Conservation (phyloP, 2,329 filamentous ascomycete genomes). For the Saccharata proteae region DNA sequence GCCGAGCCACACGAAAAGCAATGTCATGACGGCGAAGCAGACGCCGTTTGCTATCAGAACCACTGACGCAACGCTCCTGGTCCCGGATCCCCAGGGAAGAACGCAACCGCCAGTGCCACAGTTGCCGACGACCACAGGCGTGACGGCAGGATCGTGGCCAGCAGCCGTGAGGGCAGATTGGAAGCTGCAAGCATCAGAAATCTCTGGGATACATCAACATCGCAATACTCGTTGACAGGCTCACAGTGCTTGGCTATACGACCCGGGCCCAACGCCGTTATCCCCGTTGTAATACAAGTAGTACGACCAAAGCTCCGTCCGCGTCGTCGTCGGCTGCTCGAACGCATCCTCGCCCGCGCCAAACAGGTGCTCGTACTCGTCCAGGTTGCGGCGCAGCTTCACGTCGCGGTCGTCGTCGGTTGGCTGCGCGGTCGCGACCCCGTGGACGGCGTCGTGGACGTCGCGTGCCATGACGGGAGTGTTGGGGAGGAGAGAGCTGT, state of each 20-base stretch:
- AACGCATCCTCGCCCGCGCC: conserved; percentile 28
- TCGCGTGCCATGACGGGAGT: not conserved
- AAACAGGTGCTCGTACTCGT: conserved; percentile 7
- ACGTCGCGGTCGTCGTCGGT: conserved; percentile 2
- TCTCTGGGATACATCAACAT: not conserved
- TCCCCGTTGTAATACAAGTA: conserved; percentile 55
- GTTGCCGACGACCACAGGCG: conserved; percentile 43
- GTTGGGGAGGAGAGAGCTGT: conserved; percentile 1
- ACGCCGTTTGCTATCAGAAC: conserved; percentile 55
- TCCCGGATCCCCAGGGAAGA: conserved; percentile 10
- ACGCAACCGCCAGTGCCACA: conserved; percentile 12
- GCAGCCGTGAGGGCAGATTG: conserved; percentile 28
- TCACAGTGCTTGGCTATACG: conserved; percentile 7
- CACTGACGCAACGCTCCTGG: conserved; percentile 51
- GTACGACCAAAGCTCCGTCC: conserved; percentile 45
- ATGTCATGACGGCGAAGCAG: conserved; percentile 54
- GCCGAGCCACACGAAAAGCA: conserved; percentile 42
- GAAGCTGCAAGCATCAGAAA: conserved; percentile 1
- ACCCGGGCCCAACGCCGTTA: conserved; percentile 37
- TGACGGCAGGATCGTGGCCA: conserved; percentile 39
- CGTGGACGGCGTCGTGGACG: not conserved
- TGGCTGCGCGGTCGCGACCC: not conserved
- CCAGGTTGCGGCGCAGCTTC: conserved; percentile 4
- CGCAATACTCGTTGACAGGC: not conserved
- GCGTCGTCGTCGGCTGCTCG: conserved; percentile 38